phyloP scores from a whole-genome alignment of 805 yeast species.

The Naumovozyma castellii region DNA sequence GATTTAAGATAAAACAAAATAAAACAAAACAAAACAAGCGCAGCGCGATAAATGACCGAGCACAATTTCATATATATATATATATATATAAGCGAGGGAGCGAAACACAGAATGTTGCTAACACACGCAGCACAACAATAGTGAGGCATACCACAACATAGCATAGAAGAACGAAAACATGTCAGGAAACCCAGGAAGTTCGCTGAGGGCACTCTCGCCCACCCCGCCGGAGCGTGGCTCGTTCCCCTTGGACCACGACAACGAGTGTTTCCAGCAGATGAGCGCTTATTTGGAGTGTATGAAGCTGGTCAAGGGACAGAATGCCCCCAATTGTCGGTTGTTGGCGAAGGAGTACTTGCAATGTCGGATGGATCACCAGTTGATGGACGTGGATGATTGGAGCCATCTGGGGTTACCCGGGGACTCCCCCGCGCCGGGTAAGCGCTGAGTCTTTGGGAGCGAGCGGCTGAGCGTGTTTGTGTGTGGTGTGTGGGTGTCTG shows the following conservation, averaged over 20 bases:
- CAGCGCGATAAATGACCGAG: neutral
- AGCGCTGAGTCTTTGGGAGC: neutral
- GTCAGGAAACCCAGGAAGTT: conserved; percentile 39
- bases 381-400: conserved; percentile 56
- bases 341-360: conserved; percentile 73
- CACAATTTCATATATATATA: neutral
- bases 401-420: conserved; percentile 51
- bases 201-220: conserved; percentile 50
- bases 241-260: conserved; percentile 84
- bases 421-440: conserved; percentile 18
- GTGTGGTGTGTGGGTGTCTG: no score
- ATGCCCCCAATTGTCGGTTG: conserved; percentile 82
- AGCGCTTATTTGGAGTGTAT: conserved; percentile 66
- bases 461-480: no score
- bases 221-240: conserved; percentile 96
- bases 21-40: neutral
- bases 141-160: neutral
- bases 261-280: conserved; percentile 75
- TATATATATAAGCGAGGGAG: neutral
- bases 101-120: no score
- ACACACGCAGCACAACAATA: neutral
- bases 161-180: conserved; percentile 6
- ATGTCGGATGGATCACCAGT: conserved; percentile 78
- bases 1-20: neutral
- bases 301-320: conserved; percentile 65